A percentile compares a stretch with the other conserved stretches of the same genome.
phyloP scores from a whole-genome alignment of 306 rosid genomes.

The Rosa persica region DNA sequence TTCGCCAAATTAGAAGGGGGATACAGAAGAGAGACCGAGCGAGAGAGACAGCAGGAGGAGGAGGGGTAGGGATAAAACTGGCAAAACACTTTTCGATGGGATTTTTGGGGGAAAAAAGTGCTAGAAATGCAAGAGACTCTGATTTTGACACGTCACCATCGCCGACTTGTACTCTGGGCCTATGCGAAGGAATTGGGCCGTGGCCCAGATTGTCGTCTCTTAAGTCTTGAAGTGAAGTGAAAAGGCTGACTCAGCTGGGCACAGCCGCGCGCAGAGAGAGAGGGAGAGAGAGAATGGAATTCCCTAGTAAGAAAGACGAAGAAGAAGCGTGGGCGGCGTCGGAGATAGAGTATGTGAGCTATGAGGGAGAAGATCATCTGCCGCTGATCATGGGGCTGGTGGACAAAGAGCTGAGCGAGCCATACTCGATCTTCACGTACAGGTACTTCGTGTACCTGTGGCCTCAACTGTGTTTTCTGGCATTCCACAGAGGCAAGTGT shows the following conservation, averaged over 20 bases:
- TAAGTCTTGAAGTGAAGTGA: background rate
- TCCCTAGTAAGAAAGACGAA: conserved; percentile 22
- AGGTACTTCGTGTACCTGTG: conserved; percentile 93
- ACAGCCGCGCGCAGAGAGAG: background rate
- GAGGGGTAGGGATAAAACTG: background rate
- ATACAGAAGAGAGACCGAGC: background rate
- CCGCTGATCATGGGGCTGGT: conserved; percentile 88
- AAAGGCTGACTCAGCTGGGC: background rate
- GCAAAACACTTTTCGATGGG: background rate
- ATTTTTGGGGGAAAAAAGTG: too few species aligned
- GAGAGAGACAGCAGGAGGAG: background rate
- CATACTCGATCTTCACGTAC: conserved; percentile 96
- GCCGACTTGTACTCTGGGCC: background rate
- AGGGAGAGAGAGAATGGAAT: conserved; percentile 1
- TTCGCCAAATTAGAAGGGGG: background rate
- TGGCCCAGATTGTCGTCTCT: background rate
- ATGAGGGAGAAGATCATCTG: conserved; percentile 85
- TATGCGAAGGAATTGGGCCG: background rate
- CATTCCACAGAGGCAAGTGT: conserved; percentile 81
- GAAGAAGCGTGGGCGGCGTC: conserved; percentile 10
- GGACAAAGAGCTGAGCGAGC: conserved; percentile 94
- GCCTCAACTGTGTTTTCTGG: conserved; percentile 96
- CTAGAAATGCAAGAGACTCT: background rate
- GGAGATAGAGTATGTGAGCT: conserved; percentile 77
- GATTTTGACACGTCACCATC: conserved; percentile 13